Base-by-base conservation (phyloP, 257 asterid species). In the Fraxinus americana region DNA sequence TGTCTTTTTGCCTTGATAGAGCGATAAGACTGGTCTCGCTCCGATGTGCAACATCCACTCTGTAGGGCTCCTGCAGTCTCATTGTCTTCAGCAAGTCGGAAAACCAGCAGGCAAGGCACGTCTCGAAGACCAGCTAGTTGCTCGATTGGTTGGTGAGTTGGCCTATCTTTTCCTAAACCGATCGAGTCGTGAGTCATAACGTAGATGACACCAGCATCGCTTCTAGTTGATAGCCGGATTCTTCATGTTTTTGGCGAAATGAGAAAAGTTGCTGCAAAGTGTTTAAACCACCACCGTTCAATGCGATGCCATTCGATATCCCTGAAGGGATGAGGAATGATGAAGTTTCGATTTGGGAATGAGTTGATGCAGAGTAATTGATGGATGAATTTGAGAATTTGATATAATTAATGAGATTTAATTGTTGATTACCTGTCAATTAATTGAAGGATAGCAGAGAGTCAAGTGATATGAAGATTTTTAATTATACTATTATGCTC, bases 91-190 rank as follows among this genome's bases (percentile, higher is more conserved):
- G 87, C 91, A 0, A 89, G 92, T 29, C 88, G 86, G 75, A 89
- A 81, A 12, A 89, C 82, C 43, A 89, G 52, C 7, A 87, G 78
- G 30, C 82, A 82, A 2, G 92, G 92, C 66, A 89, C 77, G 57
- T 91, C 91, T 16, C 92, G 78, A 25, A 87, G 83, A 29, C 91
- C 88, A 13, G 84, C 86, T 2, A 87, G 88, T 72, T 89, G 92
- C 88, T 85, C 92, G 5, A 89, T 82, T 0, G 91, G 92, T 71
- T 89, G 91, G 84, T 89, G 92, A 12, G 89, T 89, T 4, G 89
- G 86, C 73, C 92, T 90, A 0, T 86, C 90, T 75, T 88, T 90
- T 6, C 92, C 90, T 34, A 88, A 48, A 6, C 91, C 89, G 4
- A 89, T 82, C 0, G 89, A 87, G 82, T 89, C 92, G 29, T 89